Conservation (phyloP, 2,329 filamentous ascomycete species). For the Stagonosporopsis tanaceti region DNA sequence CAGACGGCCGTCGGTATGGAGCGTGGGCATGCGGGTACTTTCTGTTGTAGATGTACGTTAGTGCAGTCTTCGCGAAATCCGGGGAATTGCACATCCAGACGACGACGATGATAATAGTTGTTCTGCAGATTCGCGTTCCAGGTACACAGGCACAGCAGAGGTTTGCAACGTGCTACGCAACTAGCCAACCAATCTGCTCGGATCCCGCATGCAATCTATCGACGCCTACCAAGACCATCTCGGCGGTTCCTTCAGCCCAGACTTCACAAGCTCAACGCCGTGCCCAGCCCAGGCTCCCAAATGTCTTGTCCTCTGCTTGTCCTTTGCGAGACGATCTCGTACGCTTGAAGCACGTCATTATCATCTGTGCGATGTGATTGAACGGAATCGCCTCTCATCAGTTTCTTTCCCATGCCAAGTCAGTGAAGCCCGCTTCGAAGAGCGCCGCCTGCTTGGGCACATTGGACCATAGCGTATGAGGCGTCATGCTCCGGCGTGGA, state of each 20-base stretch:
- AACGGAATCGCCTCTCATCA: slow-evolving; percentile 19
- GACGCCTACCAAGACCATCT: slow-evolving; percentile 28
- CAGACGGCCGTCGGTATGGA: neutral
- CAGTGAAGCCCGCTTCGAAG: slow-evolving; percentile 23
- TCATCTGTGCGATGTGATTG: slow-evolving; percentile 29
- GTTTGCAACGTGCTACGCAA: slow-evolving; percentile 2
- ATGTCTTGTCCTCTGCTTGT: slow-evolving; percentile 30
- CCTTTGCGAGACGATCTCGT: slow-evolving; percentile 21
- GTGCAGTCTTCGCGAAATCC: slow-evolving; percentile 1
- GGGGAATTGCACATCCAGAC: neutral
- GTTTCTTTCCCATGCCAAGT: slow-evolving; percentile 33
- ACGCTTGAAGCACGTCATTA: slow-evolving; percentile 32
- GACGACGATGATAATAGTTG: neutral
- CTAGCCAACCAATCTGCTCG: slow-evolving; percentile 21
- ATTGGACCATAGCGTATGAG: slow-evolving; percentile 28
- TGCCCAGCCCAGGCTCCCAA: slow-evolving; percentile 29
- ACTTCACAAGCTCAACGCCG: slow-evolving; percentile 39
- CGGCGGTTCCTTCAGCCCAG: slow-evolving; percentile 35
- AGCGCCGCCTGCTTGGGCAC: slow-evolving; percentile 23
- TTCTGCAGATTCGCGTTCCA: neutral
- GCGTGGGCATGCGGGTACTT: slow-evolving; percentile 4
- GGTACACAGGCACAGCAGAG: slow-evolving; percentile 14
- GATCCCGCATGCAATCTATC: slow-evolving; percentile 21
- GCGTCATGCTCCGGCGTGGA: slow-evolving; percentile 26
- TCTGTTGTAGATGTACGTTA: neutral